Base-by-base conservation (phyloP, 2,329 filamentous ascomycete genomes). In the Colletotrichum tofieldiae region DNA sequence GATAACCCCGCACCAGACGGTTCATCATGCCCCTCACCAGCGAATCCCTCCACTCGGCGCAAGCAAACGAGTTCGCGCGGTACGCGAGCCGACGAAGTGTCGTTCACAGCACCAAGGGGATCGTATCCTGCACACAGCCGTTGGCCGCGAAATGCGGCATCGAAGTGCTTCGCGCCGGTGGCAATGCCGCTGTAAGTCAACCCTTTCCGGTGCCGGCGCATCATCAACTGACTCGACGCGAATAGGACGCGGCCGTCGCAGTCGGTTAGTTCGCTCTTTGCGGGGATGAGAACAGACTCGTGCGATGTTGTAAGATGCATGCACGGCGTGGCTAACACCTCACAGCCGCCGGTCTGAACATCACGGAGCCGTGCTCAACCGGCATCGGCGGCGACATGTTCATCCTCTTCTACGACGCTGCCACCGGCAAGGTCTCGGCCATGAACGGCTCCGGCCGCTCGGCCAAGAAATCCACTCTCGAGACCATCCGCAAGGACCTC, bases 331-430 rank as follows among this genome's bases (percentile, higher is more conserved):
- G 54, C 45, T 47, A 54, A 72, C 49, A 1, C 26, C 5, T 6
- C 3, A 5, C 70, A 94, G 96, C 96, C 55, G 96, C 96, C 41
- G 95, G 92, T 6, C 87, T 99, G 68, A 98, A 98, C 83, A 90
- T 98, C 79, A 98, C 96, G 0, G 96, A 99, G 80, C 96, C 96
- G 9, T 91, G 92, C 71, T 96, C 93, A 7, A 98, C 96, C 0
- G 96, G 96, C 51, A 98, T 99, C 72, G 96, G 96, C 69, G 96
- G 96, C 74, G 96, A 99, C 83, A 95, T 98, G 91, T 99, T 98
- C 84, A 95, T 95, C 81, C 90, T 98, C 45, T 98, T 91, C 86
- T 98, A 96, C 85, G 90, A 97, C 79, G 94, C 94, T 52, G 89
- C 92, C 76, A 94, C 92, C 0, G 93, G 93, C 79, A 93, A 93